Evolutionary conservation across 164 flowering plant genomes (phyloP).

Genomic region (Vitis cinerea): DNA sequence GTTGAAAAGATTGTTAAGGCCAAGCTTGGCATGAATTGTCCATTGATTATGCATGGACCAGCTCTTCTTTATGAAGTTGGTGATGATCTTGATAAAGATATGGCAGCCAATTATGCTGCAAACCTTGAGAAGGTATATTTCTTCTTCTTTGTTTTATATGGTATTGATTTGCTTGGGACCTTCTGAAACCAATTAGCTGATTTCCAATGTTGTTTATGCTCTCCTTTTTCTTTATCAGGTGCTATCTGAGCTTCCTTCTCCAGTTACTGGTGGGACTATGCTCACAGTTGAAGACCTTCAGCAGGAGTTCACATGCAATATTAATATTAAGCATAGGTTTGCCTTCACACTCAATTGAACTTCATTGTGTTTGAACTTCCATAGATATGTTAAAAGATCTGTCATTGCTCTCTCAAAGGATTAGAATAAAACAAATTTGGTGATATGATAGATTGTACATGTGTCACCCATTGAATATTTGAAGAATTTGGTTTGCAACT

Average conservation of each 20-base stretch:
- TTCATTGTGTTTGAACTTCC: background rate
- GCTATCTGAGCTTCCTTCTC: constrained; percentile 76
- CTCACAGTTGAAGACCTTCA: constrained; percentile 86
- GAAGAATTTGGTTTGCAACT: background rate
- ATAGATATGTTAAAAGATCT: background rate
- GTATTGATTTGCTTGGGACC: background rate
- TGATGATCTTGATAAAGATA: constrained; percentile 84
- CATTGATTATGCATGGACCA: constrained; percentile 84
- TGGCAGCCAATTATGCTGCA: constrained; percentile 67
- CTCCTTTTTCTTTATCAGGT: constrained; percentile 38
- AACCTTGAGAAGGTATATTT: constrained; percentile 80
- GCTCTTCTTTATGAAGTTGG: constrained; percentile 90
- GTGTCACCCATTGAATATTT: too few species aligned
- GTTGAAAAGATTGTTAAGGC: constrained; percentile 89
- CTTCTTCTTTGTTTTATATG: constrained; percentile 1
- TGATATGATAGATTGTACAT: too few species aligned
- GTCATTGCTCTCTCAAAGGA: too few species aligned
- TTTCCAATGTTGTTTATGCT: background rate
- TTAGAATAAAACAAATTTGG: too few species aligned
- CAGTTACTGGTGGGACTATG: constrained; percentile 69
- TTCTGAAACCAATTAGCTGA: background rate
- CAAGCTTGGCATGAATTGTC: constrained; percentile 88
- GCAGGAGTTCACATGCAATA: constrained; percentile 77
- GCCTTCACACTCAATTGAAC: background rate
- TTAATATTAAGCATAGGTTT: constrained; percentile 89